Conservation (phyloP, 257 asterid species). For the Solanum lignicaule region DNA sequence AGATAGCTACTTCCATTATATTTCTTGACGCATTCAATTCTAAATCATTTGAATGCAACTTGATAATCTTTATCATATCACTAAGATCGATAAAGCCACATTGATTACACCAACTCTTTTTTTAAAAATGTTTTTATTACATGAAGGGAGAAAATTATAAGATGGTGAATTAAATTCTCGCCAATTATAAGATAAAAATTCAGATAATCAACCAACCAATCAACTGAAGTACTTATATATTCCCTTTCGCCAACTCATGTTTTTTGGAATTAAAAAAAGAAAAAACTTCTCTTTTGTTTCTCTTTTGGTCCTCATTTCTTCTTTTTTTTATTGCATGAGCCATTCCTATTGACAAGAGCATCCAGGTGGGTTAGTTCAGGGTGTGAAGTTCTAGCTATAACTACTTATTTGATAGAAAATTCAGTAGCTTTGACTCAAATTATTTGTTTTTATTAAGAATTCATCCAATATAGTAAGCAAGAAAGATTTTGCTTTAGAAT, state of each 20-base stretch:
- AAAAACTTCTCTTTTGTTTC: neutral
- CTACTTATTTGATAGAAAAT: neutral
- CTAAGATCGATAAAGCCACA: neutral
- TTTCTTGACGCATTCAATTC: neutral
- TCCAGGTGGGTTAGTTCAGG: neutral
- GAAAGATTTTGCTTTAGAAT: neutral
- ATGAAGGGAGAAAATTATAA: neutral
- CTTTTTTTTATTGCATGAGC: neutral
- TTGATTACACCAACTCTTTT: neutral
- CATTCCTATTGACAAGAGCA: neutral
- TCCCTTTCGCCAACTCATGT: neutral
- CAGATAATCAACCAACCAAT: neutral
- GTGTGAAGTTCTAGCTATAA: neutral
- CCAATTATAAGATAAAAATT: too few species aligned
- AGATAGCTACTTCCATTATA: neutral
- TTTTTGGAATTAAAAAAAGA: neutral
- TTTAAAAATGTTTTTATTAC: too few species aligned
- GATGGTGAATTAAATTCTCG: too few species aligned
- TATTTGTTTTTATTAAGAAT: neutral
- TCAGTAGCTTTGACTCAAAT: neutral
- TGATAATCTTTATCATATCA: neutral
- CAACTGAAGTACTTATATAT: too few species aligned
- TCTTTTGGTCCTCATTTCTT: neutral
- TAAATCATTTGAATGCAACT: neutral
- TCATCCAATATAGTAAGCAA: neutral